Percentiles rank a stretch among this genome's conserved stretches.
phyloP scores from a whole-genome alignment of 2,329 filamentous ascomycete species.

The Clonostachys sp. region DNA sequence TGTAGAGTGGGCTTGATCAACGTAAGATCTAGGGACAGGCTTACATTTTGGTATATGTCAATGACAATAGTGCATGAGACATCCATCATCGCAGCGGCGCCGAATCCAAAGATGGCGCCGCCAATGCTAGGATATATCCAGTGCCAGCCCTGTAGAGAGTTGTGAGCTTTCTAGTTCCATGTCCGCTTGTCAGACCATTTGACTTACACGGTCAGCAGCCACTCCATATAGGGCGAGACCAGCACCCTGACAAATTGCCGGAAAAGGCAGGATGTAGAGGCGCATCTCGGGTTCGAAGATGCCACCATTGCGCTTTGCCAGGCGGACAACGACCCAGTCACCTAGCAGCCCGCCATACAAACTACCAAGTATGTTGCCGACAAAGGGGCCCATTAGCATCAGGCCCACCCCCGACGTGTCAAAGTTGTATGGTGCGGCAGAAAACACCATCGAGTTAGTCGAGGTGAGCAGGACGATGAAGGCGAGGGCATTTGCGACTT shows the following conservation, averaged over 20 bases:
- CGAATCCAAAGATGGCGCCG: no score
- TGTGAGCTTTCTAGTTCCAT: no score
- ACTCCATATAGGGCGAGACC: no score
- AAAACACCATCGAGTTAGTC: slow-evolving; percentile 16
- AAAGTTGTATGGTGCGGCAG: slow-evolving; percentile 27
- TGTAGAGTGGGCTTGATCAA: no score
- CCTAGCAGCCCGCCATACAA: slow-evolving; percentile 21
- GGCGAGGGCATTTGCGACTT: not conserved
- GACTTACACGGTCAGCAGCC: no score
- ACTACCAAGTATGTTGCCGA: slow-evolving; percentile 18
- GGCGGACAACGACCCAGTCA: slow-evolving; percentile 22
- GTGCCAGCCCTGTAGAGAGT: no score
- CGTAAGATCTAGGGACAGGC: no score
- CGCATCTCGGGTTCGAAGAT: slow-evolving; percentile 32
- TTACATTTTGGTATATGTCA: no score
- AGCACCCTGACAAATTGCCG: slow-evolving; percentile 24
- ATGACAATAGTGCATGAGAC: no score
- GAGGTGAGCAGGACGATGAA: slow-evolving; percentile 1
- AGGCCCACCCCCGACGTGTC: slow-evolving; percentile 22
- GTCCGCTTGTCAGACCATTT: no score
- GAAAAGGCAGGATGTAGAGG: slow-evolving; percentile 22
- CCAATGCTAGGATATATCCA: no score
- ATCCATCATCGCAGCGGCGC: no score
- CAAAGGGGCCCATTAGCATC: slow-evolving; percentile 4
- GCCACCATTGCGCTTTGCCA: slow-evolving; percentile 25